phyloP scores from a whole-genome alignment of 345 rosid species.

The Ceriops zippeliana region DNA sequence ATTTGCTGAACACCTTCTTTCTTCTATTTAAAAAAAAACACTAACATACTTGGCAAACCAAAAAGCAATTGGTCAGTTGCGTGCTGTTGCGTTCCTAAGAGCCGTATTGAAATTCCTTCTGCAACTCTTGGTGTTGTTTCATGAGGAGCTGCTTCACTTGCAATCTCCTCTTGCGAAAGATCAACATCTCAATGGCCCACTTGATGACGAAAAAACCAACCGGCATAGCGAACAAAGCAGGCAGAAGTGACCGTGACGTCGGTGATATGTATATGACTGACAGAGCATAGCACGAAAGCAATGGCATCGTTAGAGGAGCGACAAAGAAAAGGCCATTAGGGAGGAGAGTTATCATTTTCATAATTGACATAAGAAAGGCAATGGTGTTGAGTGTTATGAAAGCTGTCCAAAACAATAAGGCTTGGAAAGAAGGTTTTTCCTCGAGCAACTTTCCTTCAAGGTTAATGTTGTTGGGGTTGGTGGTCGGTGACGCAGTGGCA shows the following conservation, averaged over 20 bases:
- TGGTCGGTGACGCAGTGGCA: too few species aligned
- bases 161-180: background rate
- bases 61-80: too few species aligned
- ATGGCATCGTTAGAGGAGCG: background rate
- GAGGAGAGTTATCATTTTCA: conserved; percentile 1
- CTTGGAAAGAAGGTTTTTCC: accelerated
- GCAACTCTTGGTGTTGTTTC: background rate
- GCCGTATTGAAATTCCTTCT: too few species aligned
- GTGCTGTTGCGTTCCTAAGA: too few species aligned
- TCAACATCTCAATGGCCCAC: background rate
- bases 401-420: background rate
- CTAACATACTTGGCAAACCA: too few species aligned
- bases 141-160: background rate
- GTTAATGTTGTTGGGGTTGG: background rate
- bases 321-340: conserved; percentile 11
- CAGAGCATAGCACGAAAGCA: background rate
- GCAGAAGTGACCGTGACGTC: background rate
- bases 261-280: background rate
- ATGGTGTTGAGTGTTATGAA: background rate
- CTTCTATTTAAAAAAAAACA: too few species aligned
- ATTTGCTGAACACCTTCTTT: too few species aligned
- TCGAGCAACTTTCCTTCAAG: accelerated
- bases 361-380: conserved; percentile 1
- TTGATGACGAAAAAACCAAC: background rate
- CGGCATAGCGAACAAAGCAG: background rate